Conservation (phyloP, 2,329 filamentous ascomycete species). For the Paramyrothecium roridum region DNA sequence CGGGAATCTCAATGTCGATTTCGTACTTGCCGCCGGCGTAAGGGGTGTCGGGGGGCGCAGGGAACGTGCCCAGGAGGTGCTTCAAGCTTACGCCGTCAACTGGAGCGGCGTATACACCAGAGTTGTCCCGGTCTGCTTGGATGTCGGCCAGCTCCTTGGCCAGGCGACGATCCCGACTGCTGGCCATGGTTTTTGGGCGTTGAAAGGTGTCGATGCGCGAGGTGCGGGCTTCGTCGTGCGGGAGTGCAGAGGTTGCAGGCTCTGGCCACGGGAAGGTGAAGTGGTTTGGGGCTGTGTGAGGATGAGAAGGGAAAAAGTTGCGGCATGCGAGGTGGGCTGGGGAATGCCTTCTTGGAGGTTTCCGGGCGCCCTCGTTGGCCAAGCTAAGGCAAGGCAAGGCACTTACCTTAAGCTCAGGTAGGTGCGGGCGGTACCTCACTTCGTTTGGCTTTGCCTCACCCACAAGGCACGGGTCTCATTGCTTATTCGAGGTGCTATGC, state of each 20-base stretch:
- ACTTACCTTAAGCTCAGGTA: too few species aligned
- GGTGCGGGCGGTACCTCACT: too few species aligned
- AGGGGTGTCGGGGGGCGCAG: conserved; percentile 85
- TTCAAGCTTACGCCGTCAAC: conserved; percentile 68
- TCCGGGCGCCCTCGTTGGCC: too few species aligned
- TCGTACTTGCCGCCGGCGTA: conserved; percentile 83
- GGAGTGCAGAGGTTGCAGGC: too few species aligned
- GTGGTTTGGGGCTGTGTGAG: background rate
- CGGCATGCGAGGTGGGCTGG: too few species aligned
- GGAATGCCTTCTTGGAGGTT: too few species aligned
- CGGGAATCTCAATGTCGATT: conserved; percentile 84
- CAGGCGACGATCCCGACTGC: conserved; percentile 57
- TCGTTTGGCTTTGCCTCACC: too few species aligned
- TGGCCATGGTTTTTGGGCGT: conserved; percentile 35
- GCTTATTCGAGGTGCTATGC: too few species aligned
- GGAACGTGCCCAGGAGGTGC: conserved; percentile 79
- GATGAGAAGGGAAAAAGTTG: background rate
- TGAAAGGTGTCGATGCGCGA: background rate
- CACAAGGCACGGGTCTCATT: too few species aligned
- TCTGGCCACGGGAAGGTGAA: too few species aligned
- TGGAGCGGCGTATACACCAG: conserved; percentile 69
- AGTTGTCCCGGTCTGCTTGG: conserved; percentile 65
- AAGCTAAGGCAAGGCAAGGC: too few species aligned
- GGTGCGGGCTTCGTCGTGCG: background rate
- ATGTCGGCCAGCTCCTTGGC: conserved; percentile 77